Base-by-base conservation (phyloP, 306 rosid genomes). In the Malus fusca region DNA sequence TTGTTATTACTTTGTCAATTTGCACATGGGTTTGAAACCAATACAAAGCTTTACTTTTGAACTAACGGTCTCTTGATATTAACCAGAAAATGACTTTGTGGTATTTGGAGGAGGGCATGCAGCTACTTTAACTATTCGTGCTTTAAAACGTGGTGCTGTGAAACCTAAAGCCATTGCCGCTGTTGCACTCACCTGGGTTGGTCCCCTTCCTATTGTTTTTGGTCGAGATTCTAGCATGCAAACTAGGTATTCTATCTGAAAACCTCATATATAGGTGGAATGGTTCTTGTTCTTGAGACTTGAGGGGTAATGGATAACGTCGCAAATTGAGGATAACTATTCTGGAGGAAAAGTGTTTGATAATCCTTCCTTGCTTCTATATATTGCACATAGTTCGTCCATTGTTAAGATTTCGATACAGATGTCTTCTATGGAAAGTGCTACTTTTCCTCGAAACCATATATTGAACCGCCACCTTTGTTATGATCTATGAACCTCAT, bases 71-170 rank as follows among this genome's bases (percentile, higher is more conserved):
- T 79, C 68, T 68, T 46, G 58, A 46, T 79, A 51, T 66, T 67
- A 79, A 79, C 79, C 85, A 94, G 98, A 78, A 71, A 86, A 86
- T 44, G 89, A 88, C 75, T 76, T 92, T 82, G 85, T 94, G 64
- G 86, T 94, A 58, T 81, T 94, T 79, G 98, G 98, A 66, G 97
- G 96, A 83, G 98, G 97, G 21, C 98, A 94, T 83, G 96, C 96
- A 25, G 96, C 96, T 56, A 83, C 93, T 69, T 68, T 89, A 64
- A 88, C 84, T 31, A 53, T 87, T 63, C 93, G 93, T 76, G 98
- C 98, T 37, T 95, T 91, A 6, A 92, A 90, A 80, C 87, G 77
- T 79, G 96, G 96, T 78, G 79, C 88, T 51, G 82, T 94, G 81
- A 92, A 90, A 76, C 93, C 97, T 68, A 85, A 83, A 84, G 98